Evolutionary conservation across 176 grass and related monocot genomes (phyloP), one percentile per base, ranked within the genome.

Genomic region (Aegilops speltoides): DNA sequence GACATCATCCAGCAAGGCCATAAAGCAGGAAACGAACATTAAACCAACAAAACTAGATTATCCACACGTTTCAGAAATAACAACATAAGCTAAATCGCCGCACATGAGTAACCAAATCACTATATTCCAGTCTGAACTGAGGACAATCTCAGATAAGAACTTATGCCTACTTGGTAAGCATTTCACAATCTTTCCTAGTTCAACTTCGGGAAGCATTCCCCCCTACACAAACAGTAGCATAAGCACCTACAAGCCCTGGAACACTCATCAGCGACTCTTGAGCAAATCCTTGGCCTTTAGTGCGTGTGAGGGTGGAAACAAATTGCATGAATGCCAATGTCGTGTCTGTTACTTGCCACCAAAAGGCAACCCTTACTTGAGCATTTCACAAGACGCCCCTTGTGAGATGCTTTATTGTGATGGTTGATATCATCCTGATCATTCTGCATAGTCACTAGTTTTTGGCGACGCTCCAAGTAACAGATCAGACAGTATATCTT

Each of bases 231-330:
- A 45, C 60, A 68, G 74, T 60, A 72, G 43, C 34, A 84, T 87
- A 91, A 78, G 64, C 26, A 32, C 87, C 76, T 16, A 46, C 66
- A 43, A 90, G 79, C 45, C 78, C 79, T 37, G 62, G 83, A 77
- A 37, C 69, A 69, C 24, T 81, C 46, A 34, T 90, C 33, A 73
- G n/a, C 52, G 73, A 50, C 46, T 78, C 17, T 91, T 45, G 10
- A 85, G n/a, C 78, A 95, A 87, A 26, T 13, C 46, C 16, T 38
- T 31, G 23, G 16, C 50, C 50, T 6, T 54, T 16, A 19, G 50
- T 19, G 5, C 50, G 28, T 16, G 48, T 61, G 64, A 15, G 63
- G 50, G 15, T n/a, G 32, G 67, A 3, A 17, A 36, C 10, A 8
- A 5, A 0, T 1, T 2, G 3, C 1, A 5, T 69, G 68, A 54